Evolutionary conservation across 148 eudicot species (phyloP), one percentile per base, ranked within the genome.

Genomic region (Vaccinium macrocarpon): DNA sequence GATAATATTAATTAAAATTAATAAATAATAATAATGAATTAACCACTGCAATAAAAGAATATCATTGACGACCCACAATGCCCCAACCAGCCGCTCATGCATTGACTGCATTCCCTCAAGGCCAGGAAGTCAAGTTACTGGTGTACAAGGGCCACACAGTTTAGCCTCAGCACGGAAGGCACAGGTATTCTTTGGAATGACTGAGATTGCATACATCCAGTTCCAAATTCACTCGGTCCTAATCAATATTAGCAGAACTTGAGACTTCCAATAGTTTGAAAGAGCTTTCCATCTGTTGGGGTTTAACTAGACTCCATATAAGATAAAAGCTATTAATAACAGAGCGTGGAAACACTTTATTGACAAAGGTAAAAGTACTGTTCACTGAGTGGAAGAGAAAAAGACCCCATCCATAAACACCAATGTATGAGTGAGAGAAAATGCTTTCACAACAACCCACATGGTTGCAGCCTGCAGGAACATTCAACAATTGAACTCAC

Each of bases 401-500:
- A 76, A 75, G 15, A 76, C 56, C 55, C 7, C 25, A 46, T 18
- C 42, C 29, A 76, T 13, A 78, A 52, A 51, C 25, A 78, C 61
- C 38, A 78, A 78, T 6, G 29, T 23, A 48, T n/a, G 16, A 78
- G 62, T 51, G 15, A 12, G n/a, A 75, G 78, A 76, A 76, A 25
- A 78, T n/a, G 10, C 38, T 6, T 50, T 27, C 61, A 53, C 48
- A 29, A 9, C 64, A 78, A 78, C 29, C 48, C 64, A 78, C 14
- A 78, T 76, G 29, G 64, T 25, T 53, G 12, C 57, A 35, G 38
- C 38, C 38, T 35, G 38, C 38, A 14, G 46, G 48, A 52, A 21
- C 80, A 78, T 78, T 78, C 46, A 27, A 78, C n/a, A 55, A 52
- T 7, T 78, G 64, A 78, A 78, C 64, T 78, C 21, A 8, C 64